Conservation (phyloP, 306 rosid species). For the Pyrus communis region DNA sequence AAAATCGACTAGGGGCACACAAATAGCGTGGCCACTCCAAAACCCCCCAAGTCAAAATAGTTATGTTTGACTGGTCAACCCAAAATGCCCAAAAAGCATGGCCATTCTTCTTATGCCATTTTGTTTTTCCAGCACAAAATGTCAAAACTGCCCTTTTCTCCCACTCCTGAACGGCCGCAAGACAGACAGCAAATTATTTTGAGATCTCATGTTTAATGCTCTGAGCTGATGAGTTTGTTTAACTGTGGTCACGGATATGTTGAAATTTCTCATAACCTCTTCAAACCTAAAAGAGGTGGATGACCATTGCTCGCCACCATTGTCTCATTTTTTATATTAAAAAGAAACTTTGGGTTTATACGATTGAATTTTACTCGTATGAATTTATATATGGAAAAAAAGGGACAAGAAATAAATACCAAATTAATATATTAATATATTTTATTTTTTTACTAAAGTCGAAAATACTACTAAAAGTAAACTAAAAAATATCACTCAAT, state of each 20-base stretch:
- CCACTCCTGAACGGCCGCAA: background rate
- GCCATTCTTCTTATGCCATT: background rate
- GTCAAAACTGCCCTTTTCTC: background rate
- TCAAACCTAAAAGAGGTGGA: no score
- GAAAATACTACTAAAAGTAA: no score
- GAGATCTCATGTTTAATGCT: accelerated
- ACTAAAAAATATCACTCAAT: no score
- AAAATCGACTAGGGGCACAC: no score
- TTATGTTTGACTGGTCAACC: conserved; percentile 9
- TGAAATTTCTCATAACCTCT: no score
- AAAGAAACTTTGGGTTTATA: no score
- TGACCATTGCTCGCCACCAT: no score
- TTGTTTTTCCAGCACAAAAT: background rate
- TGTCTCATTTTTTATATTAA: no score
- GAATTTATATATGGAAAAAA: background rate
- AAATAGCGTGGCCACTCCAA: background rate
- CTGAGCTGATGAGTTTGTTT: no score
- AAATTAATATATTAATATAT: background rate
- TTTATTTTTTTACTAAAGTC: no score
- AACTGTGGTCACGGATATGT: accelerated
- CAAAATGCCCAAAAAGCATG: background rate
- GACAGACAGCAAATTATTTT: background rate
- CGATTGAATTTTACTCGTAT: background rate
- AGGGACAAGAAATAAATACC: background rate
- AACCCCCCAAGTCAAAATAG: conserved; percentile 25